Evolutionary conservation across 176 grass and related monocot species (phyloP).

Genomic region (Otatea glauca): DNA sequence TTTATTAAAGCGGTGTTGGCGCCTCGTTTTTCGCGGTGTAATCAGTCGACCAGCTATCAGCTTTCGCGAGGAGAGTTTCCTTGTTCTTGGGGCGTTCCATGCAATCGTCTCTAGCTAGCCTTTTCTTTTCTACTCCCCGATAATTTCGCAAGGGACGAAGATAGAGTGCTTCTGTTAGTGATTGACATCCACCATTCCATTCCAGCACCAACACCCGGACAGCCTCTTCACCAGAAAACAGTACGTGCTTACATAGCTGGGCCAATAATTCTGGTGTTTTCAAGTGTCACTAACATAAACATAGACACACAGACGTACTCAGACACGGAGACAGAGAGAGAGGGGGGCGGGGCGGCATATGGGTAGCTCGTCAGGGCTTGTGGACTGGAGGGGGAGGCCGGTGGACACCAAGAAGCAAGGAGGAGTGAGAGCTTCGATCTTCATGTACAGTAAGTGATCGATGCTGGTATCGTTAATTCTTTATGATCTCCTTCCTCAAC

Average conservation of each 20-base stretch:
- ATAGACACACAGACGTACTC: background rate
- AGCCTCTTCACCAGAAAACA: background rate
- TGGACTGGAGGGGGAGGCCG: constrained; percentile 31
- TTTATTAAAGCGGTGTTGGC: background rate
- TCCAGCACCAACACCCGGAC: background rate
- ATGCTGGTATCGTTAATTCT: background rate
- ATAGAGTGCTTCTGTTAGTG: background rate
- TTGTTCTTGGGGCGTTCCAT: background rate
- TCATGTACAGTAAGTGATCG: constrained; percentile 23
- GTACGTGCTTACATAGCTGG: background rate
- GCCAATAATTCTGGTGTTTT: background rate
- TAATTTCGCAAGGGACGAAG: background rate
- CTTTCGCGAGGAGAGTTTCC: background rate
- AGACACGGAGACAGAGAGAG: background rate
- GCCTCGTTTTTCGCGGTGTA: background rate
- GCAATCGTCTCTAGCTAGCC: background rate
- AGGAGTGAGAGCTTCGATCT: constrained; percentile 42
- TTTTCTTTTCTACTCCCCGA: background rate
- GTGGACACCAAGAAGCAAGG: constrained; percentile 42
- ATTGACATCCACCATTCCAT: background rate
- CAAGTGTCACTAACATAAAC: background rate
- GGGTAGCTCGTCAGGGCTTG: constrained; percentile 31
- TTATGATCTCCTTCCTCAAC: background rate
- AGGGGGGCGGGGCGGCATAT: background rate
- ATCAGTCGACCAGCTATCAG: background rate